Evolutionary conservation across 495 filamentous ascomycete species (phyloP), one percentile per base, ranked within the genome.

Genomic region (Umbilicaria muhlenbergii): DNA sequence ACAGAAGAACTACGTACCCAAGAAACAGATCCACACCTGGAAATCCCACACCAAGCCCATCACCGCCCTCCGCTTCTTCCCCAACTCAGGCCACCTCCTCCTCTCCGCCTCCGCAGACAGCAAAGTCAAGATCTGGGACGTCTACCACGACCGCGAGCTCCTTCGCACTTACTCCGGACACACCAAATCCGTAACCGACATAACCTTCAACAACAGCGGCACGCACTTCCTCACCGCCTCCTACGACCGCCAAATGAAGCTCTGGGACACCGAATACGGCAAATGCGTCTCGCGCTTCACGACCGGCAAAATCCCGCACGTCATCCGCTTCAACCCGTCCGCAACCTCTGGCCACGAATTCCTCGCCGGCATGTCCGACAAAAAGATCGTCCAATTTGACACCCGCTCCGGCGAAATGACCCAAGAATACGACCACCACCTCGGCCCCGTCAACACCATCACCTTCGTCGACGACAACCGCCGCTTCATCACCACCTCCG

Each of bases 311-410:
- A 94, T 87, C 3, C 89, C 91, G 3, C 91, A 99, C 55, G 89
- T 94, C 45, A 71, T 96, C 53, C 78, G 80, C 49, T 94, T 95
- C 75, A 89, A 95, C 62, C 89, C 89, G 0, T 67, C 73, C 39
- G 61, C 71, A 0, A 78, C 82, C n/a, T 71, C 77, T 49, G 72
- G 74, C 2, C 80, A 89, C 54, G 88, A 94, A 60, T 99, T 99
- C 67, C 64, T 99, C 43, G 86, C 86, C 31, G 91, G 91, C 55
- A 84, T 95, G 81, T 86, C 83, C 15, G 91, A 99, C 65, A 96
- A 98, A 64, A 89, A 94, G 68, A 99, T 99, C 50, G 74, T 99
- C 28, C 91, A 99, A 56, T 99, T 93, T 63, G 91, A 99, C 58
- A 88, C 80, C 8, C 74, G 91, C 14, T 78, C 78, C 8, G 77